phyloP scores from a whole-genome alignment of 2,329 filamentous ascomycete genomes.

The Claviceps purpurea region DNA sequence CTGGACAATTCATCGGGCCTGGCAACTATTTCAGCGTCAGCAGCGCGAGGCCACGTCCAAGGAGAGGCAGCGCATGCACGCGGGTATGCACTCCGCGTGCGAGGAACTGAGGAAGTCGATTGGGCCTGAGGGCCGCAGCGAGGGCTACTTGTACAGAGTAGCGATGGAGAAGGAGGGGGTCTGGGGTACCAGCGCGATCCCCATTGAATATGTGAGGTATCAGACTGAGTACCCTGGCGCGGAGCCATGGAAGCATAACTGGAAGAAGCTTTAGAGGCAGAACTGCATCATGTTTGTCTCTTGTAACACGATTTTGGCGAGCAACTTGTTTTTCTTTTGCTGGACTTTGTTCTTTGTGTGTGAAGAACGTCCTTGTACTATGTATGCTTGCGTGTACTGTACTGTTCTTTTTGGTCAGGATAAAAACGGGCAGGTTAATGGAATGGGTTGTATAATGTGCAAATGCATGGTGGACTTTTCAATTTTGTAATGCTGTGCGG shows the following conservation, averaged over 20 bases:
- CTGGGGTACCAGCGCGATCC: slow-evolving; percentile 58
- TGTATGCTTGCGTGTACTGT: too few relatives aligned
- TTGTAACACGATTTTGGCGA: background rate
- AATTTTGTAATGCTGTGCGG: too few relatives aligned
- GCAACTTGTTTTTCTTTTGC: background rate
- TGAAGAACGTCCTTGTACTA: too few relatives aligned
- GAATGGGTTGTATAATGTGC: too few relatives aligned
- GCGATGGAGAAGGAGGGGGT: slow-evolving; percentile 86
- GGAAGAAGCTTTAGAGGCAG: slow-evolving; percentile 39
- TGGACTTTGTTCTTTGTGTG: too few relatives aligned
- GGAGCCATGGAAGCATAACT: slow-evolving; percentile 84
- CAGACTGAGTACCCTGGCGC: slow-evolving; percentile 72
- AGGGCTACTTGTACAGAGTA: slow-evolving; percentile 68
- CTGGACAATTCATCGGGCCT: slow-evolving; percentile 98
- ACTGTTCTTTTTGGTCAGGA: too few relatives aligned
- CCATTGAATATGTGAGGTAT: slow-evolving; percentile 78
- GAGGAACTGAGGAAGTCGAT: slow-evolving; percentile 60
- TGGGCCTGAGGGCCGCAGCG: slow-evolving; percentile 41
- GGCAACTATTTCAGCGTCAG: slow-evolving; percentile 66
- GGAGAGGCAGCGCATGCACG: slow-evolving; percentile 67
- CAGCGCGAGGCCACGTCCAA: slow-evolving; percentile 48
- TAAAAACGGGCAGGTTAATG: too few relatives aligned
- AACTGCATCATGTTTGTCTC: too few relatives aligned
- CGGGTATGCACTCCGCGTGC: slow-evolving; percentile 71
- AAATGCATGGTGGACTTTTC: too few relatives aligned